phyloP scores from a whole-genome alignment of 768 basidiomycete species.

The Boletus eberwhitei region DNA sequence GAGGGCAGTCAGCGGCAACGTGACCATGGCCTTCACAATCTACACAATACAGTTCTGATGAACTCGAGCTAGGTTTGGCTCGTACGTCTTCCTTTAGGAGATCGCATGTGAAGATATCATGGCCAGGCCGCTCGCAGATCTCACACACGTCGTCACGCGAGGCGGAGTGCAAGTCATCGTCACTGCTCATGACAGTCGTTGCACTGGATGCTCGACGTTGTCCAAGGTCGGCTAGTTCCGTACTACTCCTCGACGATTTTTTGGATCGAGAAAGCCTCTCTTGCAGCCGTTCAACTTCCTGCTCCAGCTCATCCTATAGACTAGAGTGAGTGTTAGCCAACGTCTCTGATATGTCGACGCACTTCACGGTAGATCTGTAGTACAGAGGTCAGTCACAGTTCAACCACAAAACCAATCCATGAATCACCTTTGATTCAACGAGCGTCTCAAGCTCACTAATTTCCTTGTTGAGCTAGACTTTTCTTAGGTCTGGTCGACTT shows the following conservation, averaged over 20 bases:
- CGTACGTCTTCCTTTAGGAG: slow-evolving; percentile 56
- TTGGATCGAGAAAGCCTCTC: slow-evolving; percentile 62
- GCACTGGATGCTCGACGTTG: slow-evolving; percentile 20
- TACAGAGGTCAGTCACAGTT: slow-evolving; percentile 3
- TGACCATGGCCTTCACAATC: slow-evolving; percentile 86
- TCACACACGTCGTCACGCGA: slow-evolving; percentile 63
- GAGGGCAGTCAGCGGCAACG: slow-evolving; percentile 71
- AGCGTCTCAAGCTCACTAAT: slow-evolving; percentile 89
- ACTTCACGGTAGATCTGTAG: slow-evolving; percentile 82
- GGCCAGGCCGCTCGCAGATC: slow-evolving; percentile 80
- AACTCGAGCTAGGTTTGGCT: slow-evolving; percentile 15
- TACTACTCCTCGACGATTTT: slow-evolving; percentile 50
- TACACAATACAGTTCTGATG: slow-evolving; percentile 60
- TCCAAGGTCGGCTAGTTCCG: slow-evolving; percentile 36
- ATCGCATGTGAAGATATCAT: slow-evolving; percentile 84
- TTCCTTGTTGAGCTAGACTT: slow-evolving; percentile 77
- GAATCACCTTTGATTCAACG: slow-evolving; percentile 84
- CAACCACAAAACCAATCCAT: not conserved
- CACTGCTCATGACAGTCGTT: slow-evolving; percentile 24
- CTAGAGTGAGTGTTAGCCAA: slow-evolving; percentile 12
- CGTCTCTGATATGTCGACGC: slow-evolving; percentile 9
- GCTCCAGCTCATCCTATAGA: slow-evolving; percentile 77
- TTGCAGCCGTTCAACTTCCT: slow-evolving; percentile 73
- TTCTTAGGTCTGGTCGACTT: not conserved
- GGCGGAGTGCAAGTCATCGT: slow-evolving; percentile 20